Percentiles rank a stretch among this genome's conserved stretches.
Conservation (phyloP, 768 basidiomycete species). For the Tricholoma hemisulphureum region DNA sequence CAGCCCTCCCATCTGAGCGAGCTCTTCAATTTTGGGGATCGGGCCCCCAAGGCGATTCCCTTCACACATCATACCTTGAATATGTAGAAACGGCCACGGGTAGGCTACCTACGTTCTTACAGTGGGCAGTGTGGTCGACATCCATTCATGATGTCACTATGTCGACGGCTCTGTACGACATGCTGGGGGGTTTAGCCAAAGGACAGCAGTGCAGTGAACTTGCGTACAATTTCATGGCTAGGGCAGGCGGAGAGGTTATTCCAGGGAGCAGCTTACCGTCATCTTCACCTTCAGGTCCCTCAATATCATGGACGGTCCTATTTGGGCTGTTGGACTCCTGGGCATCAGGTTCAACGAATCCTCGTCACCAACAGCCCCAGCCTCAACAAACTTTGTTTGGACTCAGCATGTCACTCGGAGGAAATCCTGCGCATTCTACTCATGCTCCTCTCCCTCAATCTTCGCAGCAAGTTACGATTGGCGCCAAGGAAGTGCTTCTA, state of each 20-base stretch:
- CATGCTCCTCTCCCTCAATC: constrained; percentile 38
- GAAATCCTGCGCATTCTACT: constrained; percentile 30
- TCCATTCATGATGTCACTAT: constrained; percentile 70
- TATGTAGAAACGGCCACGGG: constrained; percentile 58
- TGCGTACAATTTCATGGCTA: constrained; percentile 84
- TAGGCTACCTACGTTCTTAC: constrained; percentile 72
- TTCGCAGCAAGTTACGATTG: constrained; percentile 48
- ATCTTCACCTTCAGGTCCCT: constrained; percentile 48
- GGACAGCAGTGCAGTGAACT: constrained; percentile 84
- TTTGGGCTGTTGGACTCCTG: constrained; percentile 77
- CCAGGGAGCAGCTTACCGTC: constrained; percentile 57
- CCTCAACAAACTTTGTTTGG: constrained; percentile 26
- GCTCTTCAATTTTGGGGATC: constrained; percentile 88
- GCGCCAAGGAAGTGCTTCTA: constrained; percentile 72
- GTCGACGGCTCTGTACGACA: constrained; percentile 82
- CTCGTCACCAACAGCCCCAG: constrained; percentile 46
- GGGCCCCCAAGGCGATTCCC: constrained; percentile 42
- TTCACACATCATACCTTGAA: constrained; percentile 53
- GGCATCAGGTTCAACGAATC: constrained; percentile 52
- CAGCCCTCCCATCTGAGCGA: constrained; percentile 67
- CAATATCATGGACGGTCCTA: constrained; percentile 76
- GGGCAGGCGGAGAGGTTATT: constrained; percentile 69
- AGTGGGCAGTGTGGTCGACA: constrained; percentile 89
- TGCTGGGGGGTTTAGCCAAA: constrained; percentile 80
- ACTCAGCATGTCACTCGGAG: constrained; percentile 23